phyloP scores from a whole-genome alignment of 257 asterid genomes.

The Orobanche coerulescens region DNA sequence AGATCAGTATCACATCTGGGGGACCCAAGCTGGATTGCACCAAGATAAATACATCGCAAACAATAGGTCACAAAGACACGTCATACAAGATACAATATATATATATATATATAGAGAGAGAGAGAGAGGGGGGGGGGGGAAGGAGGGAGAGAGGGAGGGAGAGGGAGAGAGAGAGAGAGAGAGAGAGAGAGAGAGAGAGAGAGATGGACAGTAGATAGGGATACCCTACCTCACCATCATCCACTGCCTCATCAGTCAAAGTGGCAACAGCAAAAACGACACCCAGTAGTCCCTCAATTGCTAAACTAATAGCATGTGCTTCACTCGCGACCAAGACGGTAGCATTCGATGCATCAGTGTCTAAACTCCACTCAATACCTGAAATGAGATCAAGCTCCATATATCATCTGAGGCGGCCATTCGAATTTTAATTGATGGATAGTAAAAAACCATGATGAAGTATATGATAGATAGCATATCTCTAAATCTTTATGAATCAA shows the following conservation, averaged over 20 bases:
- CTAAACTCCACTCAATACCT: conserved; percentile 99
- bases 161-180: conserved; percentile 8
- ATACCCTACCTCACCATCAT: conserved; percentile 78
- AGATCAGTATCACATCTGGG: conserved; percentile 78
- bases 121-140: not conserved
- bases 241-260: conserved; percentile 95
- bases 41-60: conserved; percentile 27
- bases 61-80: conserved; percentile 22
- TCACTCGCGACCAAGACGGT: conserved; percentile 97
- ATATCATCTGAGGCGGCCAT: conserved; percentile 19
- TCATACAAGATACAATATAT: conserved; percentile 5
- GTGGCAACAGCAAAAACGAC: conserved; percentile 95
- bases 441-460: conserved; percentile 10
- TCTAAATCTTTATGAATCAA: conserved; percentile 2
- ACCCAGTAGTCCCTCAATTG: conserved; percentile 93
- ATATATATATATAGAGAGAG: too few relatives aligned
- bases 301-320: conserved; percentile 95
- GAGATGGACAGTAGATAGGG: conserved; percentile 4
- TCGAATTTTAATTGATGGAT: conserved; percentile 12
- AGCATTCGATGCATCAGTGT: conserved; percentile 91
- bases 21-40: conserved; percentile 75
- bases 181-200: conserved; percentile 4
- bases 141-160: too few relatives aligned
- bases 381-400: conserved; percentile 23
- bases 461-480: conserved; percentile 11